These are phyloP conservation scores for Pythium monospermum DNA, from an alignment of 352 stramenopile genomes.

Conservation along the genomic window DNA sequence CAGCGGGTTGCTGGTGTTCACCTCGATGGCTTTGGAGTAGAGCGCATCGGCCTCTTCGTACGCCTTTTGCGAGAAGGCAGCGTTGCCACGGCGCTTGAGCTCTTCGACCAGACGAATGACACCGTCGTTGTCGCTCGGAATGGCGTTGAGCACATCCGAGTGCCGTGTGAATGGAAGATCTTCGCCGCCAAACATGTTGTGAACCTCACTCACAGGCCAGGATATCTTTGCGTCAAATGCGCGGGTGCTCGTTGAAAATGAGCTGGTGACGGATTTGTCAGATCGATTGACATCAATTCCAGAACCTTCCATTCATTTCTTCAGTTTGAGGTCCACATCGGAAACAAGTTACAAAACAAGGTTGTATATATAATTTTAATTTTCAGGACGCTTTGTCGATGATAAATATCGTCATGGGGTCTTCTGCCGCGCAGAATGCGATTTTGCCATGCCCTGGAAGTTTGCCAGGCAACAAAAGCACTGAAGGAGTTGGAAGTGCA, in stretches of 20 bases:
- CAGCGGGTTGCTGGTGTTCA: constrained; percentile 47
- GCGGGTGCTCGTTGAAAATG: not conserved
- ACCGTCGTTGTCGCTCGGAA: constrained; percentile 41
- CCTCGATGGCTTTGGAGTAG: constrained; percentile 94
- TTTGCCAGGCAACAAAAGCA: constrained; percentile 69
- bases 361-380: not conserved
- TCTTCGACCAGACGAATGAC: constrained; percentile 73
- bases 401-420: constrained; percentile 74
- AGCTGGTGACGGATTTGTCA: not conserved
- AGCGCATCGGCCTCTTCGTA: constrained; percentile 92
- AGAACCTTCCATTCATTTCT: constrained; percentile 18
- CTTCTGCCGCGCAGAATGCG: constrained; percentile 48
- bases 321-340: constrained; percentile 5
- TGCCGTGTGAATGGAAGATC: constrained; percentile 67
- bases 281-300: too few relatives aligned
- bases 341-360: not conserved
- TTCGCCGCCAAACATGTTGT: constrained; percentile 66
- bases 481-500: constrained; percentile 45
- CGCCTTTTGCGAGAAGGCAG: constrained; percentile 77
- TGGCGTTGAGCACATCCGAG: constrained; percentile 72
- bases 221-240: too few relatives aligned
- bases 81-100: constrained; percentile 86
- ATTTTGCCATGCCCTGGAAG: constrained; percentile 26
- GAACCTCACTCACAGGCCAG: not conserved
- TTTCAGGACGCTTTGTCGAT: constrained; percentile 11